Evolutionary conservation across 2,329 filamentous ascomycete genomes (phyloP).

Genomic region (Fusarium sp.): DNA sequence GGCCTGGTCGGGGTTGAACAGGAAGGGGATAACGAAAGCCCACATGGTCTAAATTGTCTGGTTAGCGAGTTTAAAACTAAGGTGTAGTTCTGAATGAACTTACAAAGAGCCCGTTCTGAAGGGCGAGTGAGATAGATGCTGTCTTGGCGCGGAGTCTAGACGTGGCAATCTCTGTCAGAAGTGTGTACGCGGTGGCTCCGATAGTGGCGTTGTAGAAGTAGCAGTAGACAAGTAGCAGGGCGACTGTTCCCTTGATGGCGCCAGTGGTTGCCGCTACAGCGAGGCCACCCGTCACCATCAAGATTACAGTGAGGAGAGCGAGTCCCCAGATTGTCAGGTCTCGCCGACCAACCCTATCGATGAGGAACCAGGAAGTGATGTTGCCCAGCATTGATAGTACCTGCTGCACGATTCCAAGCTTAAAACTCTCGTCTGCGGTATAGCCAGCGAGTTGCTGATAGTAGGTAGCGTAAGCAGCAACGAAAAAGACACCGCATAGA

Average conservation of each 20-base stretch:
- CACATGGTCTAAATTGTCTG: constrained; percentile 23
- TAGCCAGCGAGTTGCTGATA: constrained; percentile 39
- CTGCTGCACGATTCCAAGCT: constrained; percentile 31
- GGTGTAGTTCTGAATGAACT: background rate
- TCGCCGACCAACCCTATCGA: constrained; percentile 32
- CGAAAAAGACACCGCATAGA: constrained; percentile 31
- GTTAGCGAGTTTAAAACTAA: background rate
- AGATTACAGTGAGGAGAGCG: constrained; percentile 19
- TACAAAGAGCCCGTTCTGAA: constrained; percentile 32
- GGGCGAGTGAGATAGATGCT: constrained; percentile 28
- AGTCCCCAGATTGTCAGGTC: constrained; percentile 30
- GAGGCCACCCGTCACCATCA: constrained; percentile 27
- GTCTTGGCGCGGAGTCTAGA: constrained; percentile 36
- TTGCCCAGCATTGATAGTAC: constrained; percentile 34
- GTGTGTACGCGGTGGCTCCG: constrained; percentile 34
- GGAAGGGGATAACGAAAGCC: constrained; percentile 38
- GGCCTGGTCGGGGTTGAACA: constrained; percentile 38
- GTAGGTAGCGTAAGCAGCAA: constrained; percentile 32
- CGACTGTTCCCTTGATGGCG: constrained; percentile 32
- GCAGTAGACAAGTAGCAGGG: constrained; percentile 30
- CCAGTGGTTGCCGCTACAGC: constrained; percentile 23
- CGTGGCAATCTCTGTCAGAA: constrained; percentile 34
- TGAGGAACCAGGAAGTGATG: constrained; percentile 35
- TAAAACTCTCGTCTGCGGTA: constrained; percentile 26
- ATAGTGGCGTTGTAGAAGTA: constrained; percentile 37